Conservation (phyloP, 495 filamentous ascomycete genomes). For the Pseudotulostoma volvatum region DNA sequence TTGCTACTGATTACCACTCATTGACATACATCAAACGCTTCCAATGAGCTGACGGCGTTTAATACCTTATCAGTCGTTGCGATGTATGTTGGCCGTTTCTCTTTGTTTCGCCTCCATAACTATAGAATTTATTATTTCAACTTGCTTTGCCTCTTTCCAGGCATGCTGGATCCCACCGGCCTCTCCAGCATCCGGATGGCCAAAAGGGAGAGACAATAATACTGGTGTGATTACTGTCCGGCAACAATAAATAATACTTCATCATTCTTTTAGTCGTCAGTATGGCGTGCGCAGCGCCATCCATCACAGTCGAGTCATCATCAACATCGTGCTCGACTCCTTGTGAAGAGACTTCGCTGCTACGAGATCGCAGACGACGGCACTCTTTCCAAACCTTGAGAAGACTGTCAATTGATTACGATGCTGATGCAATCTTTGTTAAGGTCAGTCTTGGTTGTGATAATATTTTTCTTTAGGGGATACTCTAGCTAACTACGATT, state of each 20-base stretch:
- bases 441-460: conserved; percentile 26
- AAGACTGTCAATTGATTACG: conserved; percentile 42
- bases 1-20: too few species aligned
- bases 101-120: too few species aligned
- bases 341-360: conserved; percentile 19
- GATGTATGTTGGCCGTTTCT: too few species aligned
- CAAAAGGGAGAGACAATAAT: too few species aligned
- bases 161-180: too few species aligned
- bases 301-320: conserved; percentile 29
- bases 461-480: conserved; percentile 1
- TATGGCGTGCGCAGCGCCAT: conserved; percentile 32
- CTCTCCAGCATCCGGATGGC: too few species aligned
- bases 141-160: too few species aligned
- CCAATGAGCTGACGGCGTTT: too few species aligned
- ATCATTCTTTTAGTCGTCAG: not conserved
- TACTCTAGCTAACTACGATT: conserved; percentile 1
- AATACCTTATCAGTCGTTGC: too few species aligned
- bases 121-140: too few species aligned
- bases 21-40: too few species aligned
- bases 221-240: too few species aligned
- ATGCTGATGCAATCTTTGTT: conserved; percentile 51
- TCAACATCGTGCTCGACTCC: conserved; percentile 20
- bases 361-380: conserved; percentile 35
- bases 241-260: not conserved
- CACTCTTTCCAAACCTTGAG: conserved; percentile 49